Evolutionary conservation across 1,139 yeast species (phyloP).

Genomic region (Candida tropicalis): DNA sequence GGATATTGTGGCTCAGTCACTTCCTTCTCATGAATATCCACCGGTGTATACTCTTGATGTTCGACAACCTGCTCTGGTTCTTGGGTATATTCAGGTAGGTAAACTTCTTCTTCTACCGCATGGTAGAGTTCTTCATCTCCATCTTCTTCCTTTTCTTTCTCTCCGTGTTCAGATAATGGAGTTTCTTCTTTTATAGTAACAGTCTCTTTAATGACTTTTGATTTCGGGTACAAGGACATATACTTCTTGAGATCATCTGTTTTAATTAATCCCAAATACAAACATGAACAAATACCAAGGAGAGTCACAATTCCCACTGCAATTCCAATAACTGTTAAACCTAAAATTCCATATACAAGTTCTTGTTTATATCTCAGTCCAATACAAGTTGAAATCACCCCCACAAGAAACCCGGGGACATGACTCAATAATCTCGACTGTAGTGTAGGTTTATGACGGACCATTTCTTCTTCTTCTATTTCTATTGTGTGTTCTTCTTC

Average conservation of each 20-base stretch:
- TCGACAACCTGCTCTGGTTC: background rate
- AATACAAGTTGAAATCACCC: constrained; percentile 19
- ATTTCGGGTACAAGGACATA: background rate
- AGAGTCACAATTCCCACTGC: constrained; percentile 22
- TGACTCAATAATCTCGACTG: constrained; percentile 19
- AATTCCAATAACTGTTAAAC: constrained; percentile 16
- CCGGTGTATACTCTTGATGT: background rate
- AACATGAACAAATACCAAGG: constrained; percentile 24
- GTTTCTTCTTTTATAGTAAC: background rate
- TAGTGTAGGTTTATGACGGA: constrained; percentile 1
- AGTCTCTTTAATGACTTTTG: constrained; percentile 1
- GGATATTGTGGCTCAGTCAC: constrained; percentile 1
- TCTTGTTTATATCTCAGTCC: constrained; percentile 9
- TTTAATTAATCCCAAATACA: constrained; percentile 31
- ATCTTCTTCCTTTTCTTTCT: constrained; percentile 1
- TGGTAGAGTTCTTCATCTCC: background rate
- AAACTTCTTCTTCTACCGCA: constrained; percentile 1
- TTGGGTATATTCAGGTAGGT: background rate
- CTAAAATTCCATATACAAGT: constrained; percentile 7
- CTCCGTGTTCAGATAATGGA: background rate
- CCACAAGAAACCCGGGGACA: constrained; percentile 36
- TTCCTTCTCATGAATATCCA: too few relatives aligned
- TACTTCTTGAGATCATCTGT: constrained; percentile 3
- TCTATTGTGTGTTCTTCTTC: constrained; percentile 3
- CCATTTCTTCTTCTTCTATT: background rate